Evolutionary conservation across 345 rosid species (phyloP), one percentile per base, ranked within the genome.

Genomic region (Hirschfeldia incana): DNA sequence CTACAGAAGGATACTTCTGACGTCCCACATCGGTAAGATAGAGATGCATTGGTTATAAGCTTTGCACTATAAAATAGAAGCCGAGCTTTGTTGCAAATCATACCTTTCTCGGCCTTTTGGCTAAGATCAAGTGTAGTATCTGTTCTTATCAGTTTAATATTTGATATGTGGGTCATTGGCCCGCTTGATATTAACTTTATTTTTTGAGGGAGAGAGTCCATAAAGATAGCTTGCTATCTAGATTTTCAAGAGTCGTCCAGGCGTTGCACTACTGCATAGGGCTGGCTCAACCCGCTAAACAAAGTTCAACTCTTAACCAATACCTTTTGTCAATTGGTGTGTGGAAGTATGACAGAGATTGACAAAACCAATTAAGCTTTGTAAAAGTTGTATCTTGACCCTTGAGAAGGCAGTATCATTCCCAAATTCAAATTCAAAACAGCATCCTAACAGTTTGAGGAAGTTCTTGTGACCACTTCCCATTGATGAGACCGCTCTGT

Each of bases 61-160:
- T 36, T 36, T 9, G 8, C 42, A 36, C n/a, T 39, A 39, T 39
- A 39, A 9, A 10, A 10, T 2, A 13, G 46, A 39, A 39, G 12
- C 46, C 3, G 42, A 36, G 42, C 8, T 36, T 6, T 10, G 46
- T 2, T 39, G 13, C 46, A 39, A 39, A 9, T 78, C 86, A 85
- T 84, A 82, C 86, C 87, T 87, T 85, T 87, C 87, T 85, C 88
- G 87, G 87, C 90, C 87, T 87, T 87, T 87, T 87, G 90, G 90
- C 88, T 87, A 82, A 84, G 88, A 87, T 85, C 88, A 85, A 87
- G 84, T 85, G 87, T 87, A 85, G 85, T 87, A 85, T 85, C 84
- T 87, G 85, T 87, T 85, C 86, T 87, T 87, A 85, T 85, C 88
- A 84, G 86, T 85, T 85, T 87, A 85, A 87, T 87, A 85, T 87